These are phyloP conservation scores for Lasiodiplodia sp. DNA, from an alignment of 2,329 filamentous ascomycete species.

Conservation along the genomic window DNA sequence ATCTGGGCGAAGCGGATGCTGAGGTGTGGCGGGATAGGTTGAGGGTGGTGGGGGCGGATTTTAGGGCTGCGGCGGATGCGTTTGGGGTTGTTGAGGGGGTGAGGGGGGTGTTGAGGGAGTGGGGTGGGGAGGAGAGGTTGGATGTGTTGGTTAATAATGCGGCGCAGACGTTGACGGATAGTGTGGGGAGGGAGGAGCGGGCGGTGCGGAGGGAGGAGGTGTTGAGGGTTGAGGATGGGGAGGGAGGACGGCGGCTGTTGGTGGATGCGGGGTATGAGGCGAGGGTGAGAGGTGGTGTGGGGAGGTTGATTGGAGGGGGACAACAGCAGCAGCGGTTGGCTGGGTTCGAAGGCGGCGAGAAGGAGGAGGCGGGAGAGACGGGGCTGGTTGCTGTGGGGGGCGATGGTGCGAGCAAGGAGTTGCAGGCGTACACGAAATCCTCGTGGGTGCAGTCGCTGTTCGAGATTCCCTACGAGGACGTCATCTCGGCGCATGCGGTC, in stretches of 20 bases:
- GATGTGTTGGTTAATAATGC: constrained; percentile 51
- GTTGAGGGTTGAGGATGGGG: constrained; percentile 12
- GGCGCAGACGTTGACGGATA: constrained; percentile 49
- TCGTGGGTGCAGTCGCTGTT: constrained; percentile 47
- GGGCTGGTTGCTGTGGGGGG: not conserved
- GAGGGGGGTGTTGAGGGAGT: constrained; percentile 33
- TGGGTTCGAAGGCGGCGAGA: not conserved
- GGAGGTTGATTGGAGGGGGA: not conserved
- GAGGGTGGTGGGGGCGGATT: constrained; percentile 46
- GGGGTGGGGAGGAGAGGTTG: constrained; percentile 29
- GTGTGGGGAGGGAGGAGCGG: not conserved
- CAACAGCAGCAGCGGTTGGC: not conserved
- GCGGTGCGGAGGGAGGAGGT: not conserved
- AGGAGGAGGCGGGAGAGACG: not conserved
- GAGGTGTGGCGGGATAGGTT: constrained; percentile 35
- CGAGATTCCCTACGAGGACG: constrained; percentile 50
- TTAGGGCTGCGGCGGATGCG: constrained; percentile 43
- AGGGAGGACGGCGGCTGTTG: constrained; percentile 33
- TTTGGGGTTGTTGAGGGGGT: constrained; percentile 39
- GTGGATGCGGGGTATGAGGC: constrained; percentile 32
- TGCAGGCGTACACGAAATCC: constrained; percentile 33
- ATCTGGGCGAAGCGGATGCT: constrained; percentile 35
- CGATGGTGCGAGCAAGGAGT: not conserved
- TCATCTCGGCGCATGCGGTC: constrained; percentile 48
- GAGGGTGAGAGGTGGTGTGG: not conserved